These are phyloP conservation scores for Canna indica DNA, from an alignment of 176 grass and related monocot species.

Conservation along the genomic window DNA sequence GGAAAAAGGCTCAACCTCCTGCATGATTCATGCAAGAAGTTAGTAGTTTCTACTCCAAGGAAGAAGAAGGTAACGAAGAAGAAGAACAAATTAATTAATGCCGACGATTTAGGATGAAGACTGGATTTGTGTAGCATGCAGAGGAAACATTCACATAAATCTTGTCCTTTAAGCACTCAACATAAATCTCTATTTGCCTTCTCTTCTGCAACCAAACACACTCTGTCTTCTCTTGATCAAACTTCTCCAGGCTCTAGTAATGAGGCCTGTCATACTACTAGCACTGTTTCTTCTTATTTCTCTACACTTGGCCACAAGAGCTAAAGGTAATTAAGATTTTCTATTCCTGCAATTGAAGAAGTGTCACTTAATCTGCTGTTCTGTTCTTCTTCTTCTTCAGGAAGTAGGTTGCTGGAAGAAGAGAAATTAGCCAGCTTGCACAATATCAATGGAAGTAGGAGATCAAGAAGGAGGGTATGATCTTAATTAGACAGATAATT, in stretches of 20 bases:
- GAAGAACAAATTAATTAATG: background rate
- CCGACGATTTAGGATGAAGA: background rate
- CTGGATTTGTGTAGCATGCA: no score
- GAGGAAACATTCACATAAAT: no score
- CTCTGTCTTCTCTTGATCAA: no score
- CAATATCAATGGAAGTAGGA: background rate
- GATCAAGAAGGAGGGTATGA: no score
- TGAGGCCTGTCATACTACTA: background rate
- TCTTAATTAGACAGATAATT: no score
- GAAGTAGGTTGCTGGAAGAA: background rate
- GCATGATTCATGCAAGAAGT: background rate
- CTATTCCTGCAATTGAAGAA: no score
- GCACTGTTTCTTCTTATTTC: background rate
- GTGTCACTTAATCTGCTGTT: no score
- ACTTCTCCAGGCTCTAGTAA: background rate
- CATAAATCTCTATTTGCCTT: background rate
- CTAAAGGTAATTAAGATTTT: background rate
- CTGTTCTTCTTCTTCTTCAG: background rate
- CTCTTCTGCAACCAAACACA: no score
- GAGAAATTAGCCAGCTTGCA: background rate
- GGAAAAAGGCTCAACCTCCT: no score
- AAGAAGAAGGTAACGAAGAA: background rate
- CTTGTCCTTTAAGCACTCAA: background rate
- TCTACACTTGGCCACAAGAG: background rate
- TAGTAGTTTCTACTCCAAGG: background rate